A percentile compares a stretch with the other conserved stretches of the same genome.
phyloP scores from a whole-genome alignment of 495 filamentous ascomycete genomes.

The Usnea hakonensis region DNA sequence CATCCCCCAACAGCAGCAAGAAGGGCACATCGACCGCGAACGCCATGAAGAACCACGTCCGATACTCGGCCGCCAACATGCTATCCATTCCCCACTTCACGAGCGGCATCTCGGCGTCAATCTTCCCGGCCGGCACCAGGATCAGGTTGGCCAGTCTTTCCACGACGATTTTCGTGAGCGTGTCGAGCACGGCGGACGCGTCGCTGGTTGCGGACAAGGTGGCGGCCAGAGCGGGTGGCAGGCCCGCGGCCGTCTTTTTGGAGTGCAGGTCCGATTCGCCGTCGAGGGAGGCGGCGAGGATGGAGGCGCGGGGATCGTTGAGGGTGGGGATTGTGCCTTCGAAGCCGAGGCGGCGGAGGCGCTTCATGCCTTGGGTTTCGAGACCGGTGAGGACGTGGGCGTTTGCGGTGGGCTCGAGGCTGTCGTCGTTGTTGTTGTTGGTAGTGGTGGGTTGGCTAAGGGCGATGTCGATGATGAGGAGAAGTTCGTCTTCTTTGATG shows the following conservation, averaged over 20 bases:
- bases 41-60: neutral
- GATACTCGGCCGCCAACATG: neutral
- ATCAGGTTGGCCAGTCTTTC: no score
- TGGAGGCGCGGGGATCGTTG: slow-evolving; percentile 22
- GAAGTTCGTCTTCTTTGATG: slow-evolving; percentile 31
- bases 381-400: slow-evolving; percentile 26
- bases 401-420: neutral
- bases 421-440: no score
- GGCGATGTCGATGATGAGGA: slow-evolving; percentile 32
- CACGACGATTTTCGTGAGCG: neutral
- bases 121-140: neutral
- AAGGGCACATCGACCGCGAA: neutral
- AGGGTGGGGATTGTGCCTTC: slow-evolving; percentile 20
- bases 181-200: no score
- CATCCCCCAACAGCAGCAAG: neutral
- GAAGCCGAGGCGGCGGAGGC: slow-evolving; percentile 24
- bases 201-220: no score
- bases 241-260: neutral
- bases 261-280: neutral
- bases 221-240: no score
- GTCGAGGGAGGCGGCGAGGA: neutral
- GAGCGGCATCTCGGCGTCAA: neutral
- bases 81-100: no score
- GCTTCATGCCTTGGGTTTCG: slow-evolving; percentile 20
- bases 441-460: no score